Percentiles rank a stretch among this genome's conserved stretches.
phyloP scores from a whole-genome alignment of 2,329 filamentous ascomycete species.

The Phialemonium atrogriseum region DNA sequence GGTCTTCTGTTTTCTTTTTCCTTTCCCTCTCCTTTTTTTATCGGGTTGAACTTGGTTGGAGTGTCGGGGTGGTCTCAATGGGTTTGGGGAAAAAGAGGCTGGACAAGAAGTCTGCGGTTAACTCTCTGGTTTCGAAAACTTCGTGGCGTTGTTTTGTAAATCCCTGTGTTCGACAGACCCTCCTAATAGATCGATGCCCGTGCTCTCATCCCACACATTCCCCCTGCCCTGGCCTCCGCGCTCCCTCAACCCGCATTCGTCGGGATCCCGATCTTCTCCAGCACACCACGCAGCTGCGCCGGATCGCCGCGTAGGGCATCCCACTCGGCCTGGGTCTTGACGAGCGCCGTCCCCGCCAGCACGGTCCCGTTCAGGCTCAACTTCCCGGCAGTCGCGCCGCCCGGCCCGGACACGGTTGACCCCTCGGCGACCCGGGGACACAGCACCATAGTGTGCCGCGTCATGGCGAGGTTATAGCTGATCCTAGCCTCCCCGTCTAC shows the following conservation, averaged over 20 bases:
- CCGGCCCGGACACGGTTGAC: conserved; percentile 15
- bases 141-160: neutral
- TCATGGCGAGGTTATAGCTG: conserved; percentile 58
- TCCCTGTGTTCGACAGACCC: neutral
- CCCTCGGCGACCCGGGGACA: conserved; percentile 49
- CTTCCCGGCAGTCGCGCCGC: conserved; percentile 25
- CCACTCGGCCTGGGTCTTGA: conserved; percentile 52
- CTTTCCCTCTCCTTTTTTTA: no score
- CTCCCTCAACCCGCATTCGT: neutral
- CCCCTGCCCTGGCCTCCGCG: neutral
- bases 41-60: neutral
- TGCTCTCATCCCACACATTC: neutral
- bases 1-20: neutral
- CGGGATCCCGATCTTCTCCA: conserved; percentile 32
- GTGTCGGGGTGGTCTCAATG: neutral
- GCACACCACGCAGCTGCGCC: conserved; percentile 26
- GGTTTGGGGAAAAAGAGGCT: neutral
- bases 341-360: conserved; percentile 55
- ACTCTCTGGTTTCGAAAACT: neutral
- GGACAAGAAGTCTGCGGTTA: neutral
- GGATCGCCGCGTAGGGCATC: conserved; percentile 37
- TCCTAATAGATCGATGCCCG: neutral
- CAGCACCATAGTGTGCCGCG: conserved; percentile 41
- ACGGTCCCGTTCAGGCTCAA: conserved; percentile 53
- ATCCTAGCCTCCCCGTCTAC: conserved; percentile 38